Base-by-base conservation (phyloP, 192 early-diverging fungal genomes). In the Spizellomyces sp. region DNA sequence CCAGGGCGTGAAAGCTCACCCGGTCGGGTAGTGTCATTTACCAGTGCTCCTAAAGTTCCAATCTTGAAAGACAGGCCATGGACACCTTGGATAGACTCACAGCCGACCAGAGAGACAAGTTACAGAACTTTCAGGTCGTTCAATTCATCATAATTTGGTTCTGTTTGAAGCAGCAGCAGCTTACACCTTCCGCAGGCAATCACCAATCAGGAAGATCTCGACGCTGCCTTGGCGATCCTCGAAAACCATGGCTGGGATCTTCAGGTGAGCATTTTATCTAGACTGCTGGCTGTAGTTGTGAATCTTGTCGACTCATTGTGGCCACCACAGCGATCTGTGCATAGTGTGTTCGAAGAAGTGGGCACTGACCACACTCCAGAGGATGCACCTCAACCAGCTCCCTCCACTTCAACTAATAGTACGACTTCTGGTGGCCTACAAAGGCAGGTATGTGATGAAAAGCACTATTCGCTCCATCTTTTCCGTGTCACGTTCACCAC, bases 51-150 rank as follows among this genome's bases (percentile, higher is more conserved):
- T 36, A 36, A 2, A 36, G 27, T 36, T 36, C 27, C 3, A 36
- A 36, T 36, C 27, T 36, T 3, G 27, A 36, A 3, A 36, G 1
- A 36, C 27, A 36, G 27, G 3, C 12, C 5, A 78, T 79, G 77
- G 75, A 77, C 21, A 50, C 59, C n/a, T 59, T 82, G 43, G 77
- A 82, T 42, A 45, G 62, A 10, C 71, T 82, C 8, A 77, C 77
- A 4, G 75, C 78, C 22, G 76, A 73, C n/a, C 81, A 82, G 66
- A 55, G 59, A 45, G 58, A 74, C 15, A 54, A 62, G 6, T 62
- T 82, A 46, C 73, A 72, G 44, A 69, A 45, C 36, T 82, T 75
- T 72, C 81, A 82, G 80, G 80, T 81, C 27, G 3, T 2, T 36
- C 27, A 36, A 67, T 9, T 45, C 5, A n/a, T 45, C 14, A 15